Base-by-base conservation (phyloP, 208 protist species). In the Angomonas ambiguus region DNA sequence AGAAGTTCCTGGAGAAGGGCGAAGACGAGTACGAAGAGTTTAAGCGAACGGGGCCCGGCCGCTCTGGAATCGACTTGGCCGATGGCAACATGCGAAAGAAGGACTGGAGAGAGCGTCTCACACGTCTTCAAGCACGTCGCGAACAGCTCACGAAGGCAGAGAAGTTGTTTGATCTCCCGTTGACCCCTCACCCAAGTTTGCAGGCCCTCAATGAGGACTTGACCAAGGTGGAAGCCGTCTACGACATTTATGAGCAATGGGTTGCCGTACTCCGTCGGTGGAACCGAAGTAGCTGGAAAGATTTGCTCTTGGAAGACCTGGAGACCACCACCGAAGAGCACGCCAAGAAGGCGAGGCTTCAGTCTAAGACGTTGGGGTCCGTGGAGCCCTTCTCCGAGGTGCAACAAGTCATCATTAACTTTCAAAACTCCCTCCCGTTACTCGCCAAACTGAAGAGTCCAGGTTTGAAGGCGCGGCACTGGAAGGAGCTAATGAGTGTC, bases 391-490 rank as follows among this genome's bases (percentile, higher is more conserved):
- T 97, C 67, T 55, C 64, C 1, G 77, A 81, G 18, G 76, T 99
- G 18, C 87, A 98, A 73, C 85, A 98, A 61, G 65, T 89, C 27
- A 93, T 99, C 48, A 64, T 92, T 42, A 95, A 96, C 75, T 99
- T 99, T 72, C 76, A 96, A 64, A 91, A 89, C 56, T 98, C 96
- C 22, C 79, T 99, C 45, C 97, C 98, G 42, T 80, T 99, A 35
- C 76, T 99, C 24, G 68, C 88, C 42, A 92, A 98, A 71, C 83
- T 99, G 27, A 99, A 98, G 77, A 97, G 85, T 70, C 97, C 98
- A 0, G 94, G 97, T n/a, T 81, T 99, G 22, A 94, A 98, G 70
- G 77, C 82, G 32, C 89, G 98, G 6, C 98, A 99, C 78, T 99
- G 98, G 98, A 76, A 93, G 67, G 85, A 98, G 77, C 83, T 99